Evolutionary conservation across 2,329 filamentous ascomycete species (phyloP).

Genomic region (Ceratocystiopsis brevicomis): DNA sequence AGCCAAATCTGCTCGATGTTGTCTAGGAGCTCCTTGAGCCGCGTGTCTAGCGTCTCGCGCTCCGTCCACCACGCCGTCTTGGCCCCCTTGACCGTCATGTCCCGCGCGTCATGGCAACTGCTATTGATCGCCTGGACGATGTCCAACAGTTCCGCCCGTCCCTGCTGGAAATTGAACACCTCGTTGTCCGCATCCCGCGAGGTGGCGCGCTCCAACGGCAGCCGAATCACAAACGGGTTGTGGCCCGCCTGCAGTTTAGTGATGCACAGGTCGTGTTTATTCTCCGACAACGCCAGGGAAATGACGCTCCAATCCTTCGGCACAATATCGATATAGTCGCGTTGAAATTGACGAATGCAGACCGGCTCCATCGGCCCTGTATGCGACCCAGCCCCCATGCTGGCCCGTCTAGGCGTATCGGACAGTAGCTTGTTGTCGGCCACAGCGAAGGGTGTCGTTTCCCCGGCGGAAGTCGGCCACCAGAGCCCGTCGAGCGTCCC

Average conservation of each 20-base stretch:
- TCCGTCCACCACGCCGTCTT: slow-evolving; percentile 81
- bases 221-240: slow-evolving; percentile 66
- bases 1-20: slow-evolving; percentile 91
- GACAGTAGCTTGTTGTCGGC: background rate
- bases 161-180: slow-evolving; percentile 67
- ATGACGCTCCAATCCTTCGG: slow-evolving; percentile 69
- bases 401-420: slow-evolving; percentile 19
- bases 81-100: slow-evolving; percentile 54
- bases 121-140: slow-evolving; percentile 69
- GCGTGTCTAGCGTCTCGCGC: slow-evolving; percentile 58
- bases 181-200: slow-evolving; percentile 50
- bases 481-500: slow-evolving; percentile 2
- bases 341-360: slow-evolving; percentile 48
- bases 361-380: background rate
- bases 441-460: too few species aligned
- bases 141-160: slow-evolving; percentile 59
- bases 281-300: slow-evolving; percentile 68
- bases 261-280: slow-evolving; percentile 66
- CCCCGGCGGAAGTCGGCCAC: slow-evolving; percentile 8
- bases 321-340: slow-evolving; percentile 69
- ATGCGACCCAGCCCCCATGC: slow-evolving; percentile 17
- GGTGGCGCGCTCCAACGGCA: slow-evolving; percentile 69
- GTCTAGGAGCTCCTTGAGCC: slow-evolving; percentile 57
- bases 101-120: slow-evolving; percentile 54
- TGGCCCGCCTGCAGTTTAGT: slow-evolving; percentile 63